Evolutionary conservation across 163 green algal species (phyloP), one percentile per base, ranked within the genome.

Genomic region (Chloromonas sp.): DNA sequence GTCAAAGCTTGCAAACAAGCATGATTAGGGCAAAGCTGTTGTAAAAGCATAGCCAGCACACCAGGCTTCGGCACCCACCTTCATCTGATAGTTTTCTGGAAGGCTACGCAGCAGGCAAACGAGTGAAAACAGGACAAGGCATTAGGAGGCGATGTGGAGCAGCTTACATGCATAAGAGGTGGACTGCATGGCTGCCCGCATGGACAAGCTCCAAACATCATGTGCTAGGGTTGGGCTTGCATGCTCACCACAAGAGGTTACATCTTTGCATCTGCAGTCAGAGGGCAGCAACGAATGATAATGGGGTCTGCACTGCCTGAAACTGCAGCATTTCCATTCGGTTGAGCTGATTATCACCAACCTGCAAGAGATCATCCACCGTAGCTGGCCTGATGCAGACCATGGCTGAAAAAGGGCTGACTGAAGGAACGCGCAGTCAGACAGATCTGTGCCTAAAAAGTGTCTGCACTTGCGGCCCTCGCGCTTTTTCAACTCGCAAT

Each of bases 51-150:
- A 8, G 11, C 8, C 66, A 76, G 66, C 66, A 76, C 8, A 11
- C 8, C 66, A 76, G 11, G 5, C 5, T 8, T n/a, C 8, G 66
- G 66, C 5, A 58, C 86, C 2, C 85, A 98, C 96, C 94, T 99
- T 99, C 11, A 99, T 92, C 82, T 98, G 96, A 78, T 99, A 99
- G 86, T 99, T 99, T 84, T 99, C 97, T 70, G 97, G 97, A 61
- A 99, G 86, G 84, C 91, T 95, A 83, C 71, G 82, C 14, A 61
- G 80, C 60, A 76, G 62, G 15, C 74, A 80, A 80, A n/a, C 14
- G 2, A 77, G 80, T 8, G 58, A 66, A 66, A 3, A 14, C 78
- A 14, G 36, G 62, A 62, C 13, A 13, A 13, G 78, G 57, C 58
- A 13, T 36, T 3, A 70, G 58, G 57, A 70, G 78, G 14, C 14